These are phyloP conservation scores for Holtermannia corniformis DNA, from an alignment of 768 basidiomycete species.

Conservation along the genomic window DNA sequence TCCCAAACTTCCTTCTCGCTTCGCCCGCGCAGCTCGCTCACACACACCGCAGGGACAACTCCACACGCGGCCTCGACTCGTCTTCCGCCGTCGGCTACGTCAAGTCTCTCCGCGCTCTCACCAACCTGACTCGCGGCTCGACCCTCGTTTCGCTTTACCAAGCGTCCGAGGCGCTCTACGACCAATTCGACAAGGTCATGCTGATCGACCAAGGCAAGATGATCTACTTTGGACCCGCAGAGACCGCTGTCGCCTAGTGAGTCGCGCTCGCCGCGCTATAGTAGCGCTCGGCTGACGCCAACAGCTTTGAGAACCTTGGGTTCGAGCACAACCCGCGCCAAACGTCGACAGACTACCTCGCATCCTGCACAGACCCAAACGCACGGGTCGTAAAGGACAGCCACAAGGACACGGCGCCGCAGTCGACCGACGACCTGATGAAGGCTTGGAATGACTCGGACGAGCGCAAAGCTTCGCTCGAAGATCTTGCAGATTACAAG, in stretches of 20 bases:
- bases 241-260: slow-evolving; percentile 43
- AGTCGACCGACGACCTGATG: slow-evolving; percentile 26
- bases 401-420: slow-evolving; percentile 25
- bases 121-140: slow-evolving; percentile 25
- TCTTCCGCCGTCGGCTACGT: slow-evolving; percentile 30
- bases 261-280: too few relatives aligned
- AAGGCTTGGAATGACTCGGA: slow-evolving; percentile 18
- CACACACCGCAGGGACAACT: slow-evolving; percentile 33
- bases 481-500: not conserved
- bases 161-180: slow-evolving; percentile 28
- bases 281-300: too few relatives aligned
- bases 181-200: slow-evolving; percentile 46
- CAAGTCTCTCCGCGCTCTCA: slow-evolving; percentile 23
- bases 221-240: slow-evolving; percentile 46
- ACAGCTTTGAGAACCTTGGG: slow-evolving; percentile 40
- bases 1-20: too few relatives aligned
- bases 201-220: slow-evolving; percentile 46
- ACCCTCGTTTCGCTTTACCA: slow-evolving; percentile 36
- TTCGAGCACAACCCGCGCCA: slow-evolving; percentile 30
- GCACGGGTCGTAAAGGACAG: slow-evolving; percentile 17
- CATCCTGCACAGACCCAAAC: slow-evolving; percentile 23
- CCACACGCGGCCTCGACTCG: slow-evolving; percentile 35
- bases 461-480: not conserved
- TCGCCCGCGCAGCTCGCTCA: too few relatives aligned
- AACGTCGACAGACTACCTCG: slow-evolving; percentile 33